A percentile compares a stretch with the other conserved stretches of the same genome.
Conservation (phyloP, 352 stramenopile species). For the Pythium biforme region DNA sequence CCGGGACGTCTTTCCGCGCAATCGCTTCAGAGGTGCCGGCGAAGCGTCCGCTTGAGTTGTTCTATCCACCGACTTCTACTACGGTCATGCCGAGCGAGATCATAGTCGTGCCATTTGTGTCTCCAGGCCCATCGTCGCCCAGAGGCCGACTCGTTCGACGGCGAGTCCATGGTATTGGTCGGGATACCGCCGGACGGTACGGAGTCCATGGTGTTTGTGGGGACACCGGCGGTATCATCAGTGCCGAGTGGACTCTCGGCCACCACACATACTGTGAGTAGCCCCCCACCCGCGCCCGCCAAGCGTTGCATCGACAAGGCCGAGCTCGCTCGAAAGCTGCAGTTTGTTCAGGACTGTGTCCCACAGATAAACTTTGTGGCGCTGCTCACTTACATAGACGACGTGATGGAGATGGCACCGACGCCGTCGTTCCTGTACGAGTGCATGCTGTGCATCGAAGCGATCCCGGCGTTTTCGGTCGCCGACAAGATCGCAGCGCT, state of each 20-base stretch:
- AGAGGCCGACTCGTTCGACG: not conserved
- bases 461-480: not conserved
- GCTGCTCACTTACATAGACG: not conserved
- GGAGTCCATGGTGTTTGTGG: not conserved
- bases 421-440: not conserved
- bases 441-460: not conserved
- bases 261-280: no score
- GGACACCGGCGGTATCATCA: not conserved
- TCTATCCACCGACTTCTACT: no score
- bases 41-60: no score
- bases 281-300: not conserved
- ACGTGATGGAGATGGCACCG: slow-evolving; percentile 3
- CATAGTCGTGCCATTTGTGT: not conserved
- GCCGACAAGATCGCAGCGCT: not conserved
- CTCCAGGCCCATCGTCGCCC: not conserved
- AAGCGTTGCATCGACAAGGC: not conserved
- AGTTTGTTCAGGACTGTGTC: not conserved
- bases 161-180: not conserved
- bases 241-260: not conserved
- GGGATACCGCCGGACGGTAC: not conserved
- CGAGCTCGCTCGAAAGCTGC: not conserved
- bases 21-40: no score
- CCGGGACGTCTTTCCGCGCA: no score
- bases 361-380: not conserved
- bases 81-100: not conserved